Evolutionary conservation across 2,329 filamentous ascomycete species (phyloP).

Genomic region (Metarhizium humberi): DNA sequence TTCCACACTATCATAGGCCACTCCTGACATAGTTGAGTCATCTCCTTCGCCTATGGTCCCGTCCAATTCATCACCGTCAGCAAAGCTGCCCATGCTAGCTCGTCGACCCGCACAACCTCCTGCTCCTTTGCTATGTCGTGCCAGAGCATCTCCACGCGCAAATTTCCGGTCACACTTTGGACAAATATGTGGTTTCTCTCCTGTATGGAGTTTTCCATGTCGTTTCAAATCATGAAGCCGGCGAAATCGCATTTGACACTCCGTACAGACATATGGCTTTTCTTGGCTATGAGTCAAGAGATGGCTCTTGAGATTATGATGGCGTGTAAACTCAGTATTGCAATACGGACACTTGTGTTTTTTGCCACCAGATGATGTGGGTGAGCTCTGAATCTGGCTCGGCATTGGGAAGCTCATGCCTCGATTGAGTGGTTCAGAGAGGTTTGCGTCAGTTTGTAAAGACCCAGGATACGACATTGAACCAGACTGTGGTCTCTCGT

Average conservation of each 20-base stretch:
- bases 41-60: constrained; percentile 40
- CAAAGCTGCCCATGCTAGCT: constrained; percentile 76
- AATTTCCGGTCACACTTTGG: constrained; percentile 92
- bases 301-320: constrained; percentile 96
- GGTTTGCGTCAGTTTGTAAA: constrained; percentile 30
- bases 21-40: constrained; percentile 47
- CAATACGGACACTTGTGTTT: constrained; percentile 97
- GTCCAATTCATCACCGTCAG: constrained; percentile 64
- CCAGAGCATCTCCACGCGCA: constrained; percentile 87
- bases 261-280: constrained; percentile 89
- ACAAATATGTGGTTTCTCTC: constrained; percentile 90
- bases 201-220: constrained; percentile 92
- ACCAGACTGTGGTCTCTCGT: constrained; percentile 38
- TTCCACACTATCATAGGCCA: constrained; percentile 47
- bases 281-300: constrained; percentile 96
- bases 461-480: constrained; percentile 48
- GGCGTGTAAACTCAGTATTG: constrained; percentile 90
- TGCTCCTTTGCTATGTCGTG: constrained; percentile 89
- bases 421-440: constrained; percentile 36
- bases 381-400: constrained; percentile 30
- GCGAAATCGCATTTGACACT: constrained; percentile 88
- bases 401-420: constrained; percentile 51
- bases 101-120: constrained; percentile 90
- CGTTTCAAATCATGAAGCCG: constrained; percentile 91
- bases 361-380: constrained; percentile 59